These are phyloP conservation scores for Neurospora sp. DNA, from an alignment of 495 filamentous ascomycete genomes.

Conservation along the genomic window DNA sequence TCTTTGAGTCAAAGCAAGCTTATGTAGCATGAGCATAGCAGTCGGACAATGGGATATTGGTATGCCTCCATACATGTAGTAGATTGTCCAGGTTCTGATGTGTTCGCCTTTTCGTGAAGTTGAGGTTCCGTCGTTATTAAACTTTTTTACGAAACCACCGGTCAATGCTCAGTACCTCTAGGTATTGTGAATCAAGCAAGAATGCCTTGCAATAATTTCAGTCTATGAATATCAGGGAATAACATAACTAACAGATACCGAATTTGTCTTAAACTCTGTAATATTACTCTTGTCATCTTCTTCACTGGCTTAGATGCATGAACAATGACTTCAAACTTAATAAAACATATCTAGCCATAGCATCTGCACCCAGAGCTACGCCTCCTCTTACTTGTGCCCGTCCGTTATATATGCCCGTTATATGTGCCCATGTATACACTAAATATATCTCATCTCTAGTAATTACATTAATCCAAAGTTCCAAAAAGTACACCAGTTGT, in stretches of 20 bases:
- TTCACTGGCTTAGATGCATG: no score
- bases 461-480: neutral
- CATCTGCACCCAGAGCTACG: no score
- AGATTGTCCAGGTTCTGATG: neutral
- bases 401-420: neutral
- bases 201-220: neutral
- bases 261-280: neutral
- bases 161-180: no score
- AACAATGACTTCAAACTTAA: no score
- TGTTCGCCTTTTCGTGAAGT: neutral
- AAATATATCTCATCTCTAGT: neutral
- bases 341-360: no score
- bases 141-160: neutral
- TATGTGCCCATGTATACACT: neutral
- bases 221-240: neutral
- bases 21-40: neutral
- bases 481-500: neutral
- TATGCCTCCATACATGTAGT: neutral
- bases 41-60: neutral
- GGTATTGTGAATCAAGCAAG: neutral
- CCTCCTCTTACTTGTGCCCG: no score
- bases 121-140: neutral
- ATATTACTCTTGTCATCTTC: no score
- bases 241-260: no score
- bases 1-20: neutral